phyloP scores from a whole-genome alignment of 192 early-diverging fungal genomes.

The Linnemannia schmuckeri region DNA sequence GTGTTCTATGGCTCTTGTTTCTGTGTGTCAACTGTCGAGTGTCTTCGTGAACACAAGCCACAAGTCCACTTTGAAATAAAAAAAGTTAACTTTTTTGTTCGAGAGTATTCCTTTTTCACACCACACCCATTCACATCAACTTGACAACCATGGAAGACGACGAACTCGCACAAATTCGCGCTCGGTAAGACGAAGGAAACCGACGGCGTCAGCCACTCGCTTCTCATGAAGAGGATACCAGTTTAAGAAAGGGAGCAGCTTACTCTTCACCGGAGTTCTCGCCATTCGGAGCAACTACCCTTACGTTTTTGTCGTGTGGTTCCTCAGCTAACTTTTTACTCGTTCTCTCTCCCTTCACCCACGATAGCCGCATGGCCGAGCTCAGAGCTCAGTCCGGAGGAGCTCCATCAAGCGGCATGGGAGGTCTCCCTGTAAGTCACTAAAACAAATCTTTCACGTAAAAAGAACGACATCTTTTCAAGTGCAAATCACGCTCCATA shows the following conservation, averaged over 20 bases:
- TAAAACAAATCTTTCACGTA: background rate
- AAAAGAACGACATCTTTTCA: background rate
- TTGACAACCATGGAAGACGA: conserved; percentile 77
- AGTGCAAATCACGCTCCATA: background rate
- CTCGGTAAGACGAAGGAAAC: conserved; percentile 60
- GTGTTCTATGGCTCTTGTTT: background rate
- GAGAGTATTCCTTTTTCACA: conserved; percentile 5
- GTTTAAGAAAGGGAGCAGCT: background rate
- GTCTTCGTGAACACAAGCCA: background rate
- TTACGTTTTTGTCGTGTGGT: background rate
- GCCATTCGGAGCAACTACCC: conserved; percentile 60
- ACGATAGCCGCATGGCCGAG: conserved; percentile 57
- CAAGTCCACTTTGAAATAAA: background rate
- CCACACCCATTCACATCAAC: conserved; percentile 3
- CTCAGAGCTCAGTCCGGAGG: conserved; percentile 56
- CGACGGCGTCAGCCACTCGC: too few relatives aligned
- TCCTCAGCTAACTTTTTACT: background rate
- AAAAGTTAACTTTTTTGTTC: background rate
- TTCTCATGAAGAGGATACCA: background rate
- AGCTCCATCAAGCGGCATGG: conserved; percentile 32
- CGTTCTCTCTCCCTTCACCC: background rate
- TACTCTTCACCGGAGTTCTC: conserved; percentile 16
- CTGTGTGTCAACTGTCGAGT: background rate
- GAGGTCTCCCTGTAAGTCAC: conserved; percentile 34
- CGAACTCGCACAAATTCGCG: conserved; percentile 83